A percentile compares a stretch with the other conserved stretches of the same genome.
Conservation (phyloP, 176 grass and related monocot species). For the Oryza glumipatula region DNA sequence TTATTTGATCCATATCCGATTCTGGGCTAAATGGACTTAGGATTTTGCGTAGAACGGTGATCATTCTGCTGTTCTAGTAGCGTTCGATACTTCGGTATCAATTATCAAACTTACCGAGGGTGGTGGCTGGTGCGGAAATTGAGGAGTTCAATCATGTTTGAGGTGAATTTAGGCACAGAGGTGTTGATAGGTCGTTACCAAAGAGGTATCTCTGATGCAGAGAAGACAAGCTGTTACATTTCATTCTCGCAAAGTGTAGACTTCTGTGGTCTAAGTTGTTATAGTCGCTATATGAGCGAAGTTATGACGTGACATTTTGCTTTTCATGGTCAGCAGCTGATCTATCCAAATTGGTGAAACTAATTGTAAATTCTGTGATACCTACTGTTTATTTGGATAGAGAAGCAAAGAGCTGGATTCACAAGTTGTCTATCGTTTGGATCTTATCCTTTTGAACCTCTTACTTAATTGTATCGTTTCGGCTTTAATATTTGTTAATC, state of each 20-base stretch:
- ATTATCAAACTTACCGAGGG: not conserved
- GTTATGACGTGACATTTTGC: not conserved
- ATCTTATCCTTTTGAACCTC: not conserved
- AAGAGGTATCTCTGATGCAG: not conserved
- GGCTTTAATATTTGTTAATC: not conserved
- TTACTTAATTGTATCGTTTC: conserved; percentile 5
- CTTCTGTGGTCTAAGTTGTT: not conserved
- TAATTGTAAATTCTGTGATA: not conserved
- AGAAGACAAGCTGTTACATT: not conserved
- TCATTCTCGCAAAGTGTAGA: not conserved
- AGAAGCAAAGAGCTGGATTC: not conserved
- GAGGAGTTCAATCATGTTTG: not conserved
- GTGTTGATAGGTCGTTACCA: not conserved
- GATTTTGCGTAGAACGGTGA: not conserved
- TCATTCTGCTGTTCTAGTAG: not conserved
- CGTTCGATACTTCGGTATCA: not conserved
- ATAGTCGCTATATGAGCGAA: not conserved
- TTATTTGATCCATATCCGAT: not conserved
- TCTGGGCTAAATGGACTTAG: not conserved
- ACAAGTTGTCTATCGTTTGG: not conserved
- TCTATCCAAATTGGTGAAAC: not conserved
- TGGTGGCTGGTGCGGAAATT: not conserved
- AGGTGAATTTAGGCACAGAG: not conserved
- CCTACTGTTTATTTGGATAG: not conserved
- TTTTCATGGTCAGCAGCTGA: not conserved